Conservation (phyloP, 2,329 filamentous ascomycete species). For the Penicillium nordicum region DNA sequence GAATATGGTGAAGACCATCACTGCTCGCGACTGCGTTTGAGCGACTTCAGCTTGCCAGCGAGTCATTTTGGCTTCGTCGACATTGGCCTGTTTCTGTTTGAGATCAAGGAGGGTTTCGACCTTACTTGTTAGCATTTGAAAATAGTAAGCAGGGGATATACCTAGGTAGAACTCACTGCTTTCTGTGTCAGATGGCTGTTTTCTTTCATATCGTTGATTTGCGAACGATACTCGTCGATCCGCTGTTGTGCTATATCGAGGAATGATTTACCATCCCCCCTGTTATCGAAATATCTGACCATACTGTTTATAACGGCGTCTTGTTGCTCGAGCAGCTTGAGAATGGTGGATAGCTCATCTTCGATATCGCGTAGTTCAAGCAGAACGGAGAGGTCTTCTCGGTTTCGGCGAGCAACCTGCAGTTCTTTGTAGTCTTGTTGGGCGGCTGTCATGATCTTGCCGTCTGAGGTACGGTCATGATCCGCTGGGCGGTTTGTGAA, state of each 20-base stretch:
- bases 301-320: slow-evolving; percentile 47
- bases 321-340: slow-evolving; percentile 58
- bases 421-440: slow-evolving; percentile 45
- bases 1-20: slow-evolving; percentile 59
- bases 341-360: slow-evolving; percentile 59
- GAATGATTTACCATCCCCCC: slow-evolving; percentile 49
- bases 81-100: slow-evolving; percentile 64
- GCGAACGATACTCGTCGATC: slow-evolving; percentile 55
- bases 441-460: slow-evolving; percentile 31
- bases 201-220: slow-evolving; percentile 56
- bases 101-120: slow-evolving; percentile 65
- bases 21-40: slow-evolving; percentile 58
- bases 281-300: slow-evolving; percentile 31
- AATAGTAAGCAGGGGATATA: neutral
- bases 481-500: slow-evolving; percentile 46
- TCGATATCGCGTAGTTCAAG: slow-evolving; percentile 63
- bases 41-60: slow-evolving; percentile 62
- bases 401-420: slow-evolving; percentile 55
- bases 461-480: slow-evolving; percentile 28
- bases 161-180: slow-evolving; percentile 45
- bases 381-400: slow-evolving; percentile 60
- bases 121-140: slow-evolving; percentile 24
- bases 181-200: slow-evolving; percentile 58
- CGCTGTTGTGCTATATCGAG: slow-evolving; percentile 53
- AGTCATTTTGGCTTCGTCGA: slow-evolving; percentile 63